Conservation (phyloP, 1,284 basidiomycete species). For the Rhodotorula sp. region DNA sequence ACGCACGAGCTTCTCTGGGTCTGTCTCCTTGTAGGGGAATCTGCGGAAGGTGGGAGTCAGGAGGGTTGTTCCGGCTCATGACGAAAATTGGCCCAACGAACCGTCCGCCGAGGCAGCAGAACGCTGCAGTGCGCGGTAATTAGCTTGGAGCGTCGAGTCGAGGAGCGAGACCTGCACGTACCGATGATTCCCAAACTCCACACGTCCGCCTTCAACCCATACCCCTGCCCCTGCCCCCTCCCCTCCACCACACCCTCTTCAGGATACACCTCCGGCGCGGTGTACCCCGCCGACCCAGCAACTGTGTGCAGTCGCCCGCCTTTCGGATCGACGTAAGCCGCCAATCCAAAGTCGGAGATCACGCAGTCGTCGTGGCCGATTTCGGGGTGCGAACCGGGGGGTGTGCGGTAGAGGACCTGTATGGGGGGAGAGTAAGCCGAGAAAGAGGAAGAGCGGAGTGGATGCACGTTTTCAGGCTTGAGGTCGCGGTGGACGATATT, state of each 20-base stretch:
- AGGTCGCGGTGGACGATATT: constrained; percentile 40
- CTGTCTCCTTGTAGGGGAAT: constrained; percentile 38
- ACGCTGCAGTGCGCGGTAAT: constrained; percentile 2
- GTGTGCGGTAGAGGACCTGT: constrained; percentile 40
- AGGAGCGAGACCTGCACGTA: not conserved
- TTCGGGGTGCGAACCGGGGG: constrained; percentile 31
- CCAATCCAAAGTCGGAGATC: constrained; percentile 39
- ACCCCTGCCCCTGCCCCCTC: constrained; percentile 13
- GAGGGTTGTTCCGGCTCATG: not conserved
- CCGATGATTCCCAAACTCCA: constrained; percentile 38
- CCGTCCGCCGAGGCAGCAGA: constrained; percentile 31
- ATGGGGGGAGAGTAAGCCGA: not conserved
- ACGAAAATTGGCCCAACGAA: not conserved
- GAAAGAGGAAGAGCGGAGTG: not conserved
- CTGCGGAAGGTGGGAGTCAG: not conserved
- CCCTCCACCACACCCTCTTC: constrained; percentile 17
- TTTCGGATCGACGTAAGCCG: constrained; percentile 25
- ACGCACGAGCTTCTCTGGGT: constrained; percentile 25
- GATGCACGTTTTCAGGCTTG: constrained; percentile 39
- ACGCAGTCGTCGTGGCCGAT: constrained; percentile 39
- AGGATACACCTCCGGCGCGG: constrained; percentile 42
- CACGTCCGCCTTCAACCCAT: constrained; percentile 33
- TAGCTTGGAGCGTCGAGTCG: not conserved
- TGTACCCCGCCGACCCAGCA: constrained; percentile 42
- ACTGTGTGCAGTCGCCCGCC: constrained; percentile 41